Evolutionary conservation across 208 protist genomes (phyloP).

Genomic region (Leptomonas pyrrhocoris): DNA sequence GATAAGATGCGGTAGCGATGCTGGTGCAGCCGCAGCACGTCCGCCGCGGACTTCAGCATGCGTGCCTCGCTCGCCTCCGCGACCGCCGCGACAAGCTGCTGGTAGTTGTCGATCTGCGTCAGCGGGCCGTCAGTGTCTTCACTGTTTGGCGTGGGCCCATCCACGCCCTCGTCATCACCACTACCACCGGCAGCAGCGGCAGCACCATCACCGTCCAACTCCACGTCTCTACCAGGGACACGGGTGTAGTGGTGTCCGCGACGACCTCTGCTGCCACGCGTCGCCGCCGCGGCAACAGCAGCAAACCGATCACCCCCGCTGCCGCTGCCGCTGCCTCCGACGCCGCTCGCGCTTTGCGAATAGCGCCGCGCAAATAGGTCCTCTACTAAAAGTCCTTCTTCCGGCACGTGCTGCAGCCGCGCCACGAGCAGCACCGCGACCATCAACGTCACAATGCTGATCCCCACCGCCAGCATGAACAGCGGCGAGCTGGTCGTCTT

Average conservation of each 20-base stretch:
- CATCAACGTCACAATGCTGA: conserved; percentile 35
- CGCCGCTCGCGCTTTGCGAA: not conserved
- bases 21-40: conserved; percentile 30
- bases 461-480: conserved; percentile 29
- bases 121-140: conserved; percentile 1
- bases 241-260: not conserved
- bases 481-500: conserved; percentile 23
- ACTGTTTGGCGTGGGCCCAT: not conserved
- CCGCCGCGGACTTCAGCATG: conserved; percentile 27
- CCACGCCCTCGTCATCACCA: too few relatives aligned
- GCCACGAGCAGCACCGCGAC: conserved; percentile 40
- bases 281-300: too few relatives aligned
- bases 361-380: conserved; percentile 7
- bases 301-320: too few relatives aligned
- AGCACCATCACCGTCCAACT: not conserved
- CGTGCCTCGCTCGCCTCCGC: conserved; percentile 15
- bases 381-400: conserved; percentile 27
- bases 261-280: too few relatives aligned
- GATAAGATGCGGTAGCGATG: conserved; percentile 49
- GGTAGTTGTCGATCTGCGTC: not conserved
- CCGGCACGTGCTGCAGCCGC: conserved; percentile 34
- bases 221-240: not conserved
- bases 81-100: conserved; percentile 8
- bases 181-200: not conserved
- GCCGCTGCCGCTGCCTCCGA: not conserved